Evolutionary conservation across 805 yeast genomes (phyloP).

Genomic region (Spathaspora girioi): DNA sequence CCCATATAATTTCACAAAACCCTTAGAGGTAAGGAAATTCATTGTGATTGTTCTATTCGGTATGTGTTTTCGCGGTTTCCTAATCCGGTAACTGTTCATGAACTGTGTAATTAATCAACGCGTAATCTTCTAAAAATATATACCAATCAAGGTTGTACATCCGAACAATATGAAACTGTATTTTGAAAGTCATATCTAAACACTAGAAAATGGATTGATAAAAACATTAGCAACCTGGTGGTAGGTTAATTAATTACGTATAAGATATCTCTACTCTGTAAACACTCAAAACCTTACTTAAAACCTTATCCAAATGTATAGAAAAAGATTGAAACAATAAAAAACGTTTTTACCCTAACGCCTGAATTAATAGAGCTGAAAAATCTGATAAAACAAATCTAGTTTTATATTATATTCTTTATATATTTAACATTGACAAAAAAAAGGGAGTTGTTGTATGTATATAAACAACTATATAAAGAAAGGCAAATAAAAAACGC

Average conservation of each 20-base stretch:
- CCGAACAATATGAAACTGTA: not conserved
- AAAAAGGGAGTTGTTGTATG: not conserved
- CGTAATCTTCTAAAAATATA: not conserved
- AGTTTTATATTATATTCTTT: not conserved
- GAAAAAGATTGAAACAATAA: not conserved
- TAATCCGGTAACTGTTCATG: not conserved
- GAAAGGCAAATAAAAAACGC: not conserved
- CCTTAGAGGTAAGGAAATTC: too few species aligned
- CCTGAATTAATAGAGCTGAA: not conserved
- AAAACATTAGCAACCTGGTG: not conserved
- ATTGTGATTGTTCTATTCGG: not conserved
- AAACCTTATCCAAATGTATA: too few species aligned
- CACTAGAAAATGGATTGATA: too few species aligned
- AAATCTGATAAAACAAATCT: too few species aligned
- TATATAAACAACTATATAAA: not conserved
- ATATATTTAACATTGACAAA: not conserved
- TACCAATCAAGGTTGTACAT: not conserved
- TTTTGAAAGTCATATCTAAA: too few species aligned
- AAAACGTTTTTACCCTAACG: not conserved
- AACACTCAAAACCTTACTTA: too few species aligned
- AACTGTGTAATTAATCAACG: not conserved
- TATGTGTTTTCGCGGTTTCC: not conserved
- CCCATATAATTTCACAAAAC: too few species aligned
- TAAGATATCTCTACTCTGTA: not conserved
- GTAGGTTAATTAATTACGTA: not conserved